phyloP scores from a whole-genome alignment of 352 stramenopile species.

The Phytophthora syringae region DNA sequence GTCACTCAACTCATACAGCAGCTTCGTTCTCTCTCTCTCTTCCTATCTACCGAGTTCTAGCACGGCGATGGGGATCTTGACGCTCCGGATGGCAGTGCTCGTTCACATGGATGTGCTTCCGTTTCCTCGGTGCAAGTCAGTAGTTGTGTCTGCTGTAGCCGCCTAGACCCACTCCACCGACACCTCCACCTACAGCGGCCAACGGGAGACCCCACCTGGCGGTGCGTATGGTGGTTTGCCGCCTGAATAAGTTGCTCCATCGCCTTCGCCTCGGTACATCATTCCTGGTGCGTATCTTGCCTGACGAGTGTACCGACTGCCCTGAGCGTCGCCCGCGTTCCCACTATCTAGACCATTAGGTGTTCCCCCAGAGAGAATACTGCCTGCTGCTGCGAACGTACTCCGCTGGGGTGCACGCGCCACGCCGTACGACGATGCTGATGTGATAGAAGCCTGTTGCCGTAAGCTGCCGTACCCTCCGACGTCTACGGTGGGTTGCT shows the following conservation, averaged over 20 bases:
- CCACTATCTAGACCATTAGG: conserved; percentile 63
- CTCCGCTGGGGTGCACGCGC: conserved; percentile 66
- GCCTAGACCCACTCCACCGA: conserved; percentile 43
- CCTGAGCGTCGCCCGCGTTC: conserved; percentile 50
- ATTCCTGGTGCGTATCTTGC: conserved; percentile 80
- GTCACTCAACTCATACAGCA: conserved; percentile 5
- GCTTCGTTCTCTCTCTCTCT: background rate
- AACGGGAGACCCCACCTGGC: conserved; percentile 35
- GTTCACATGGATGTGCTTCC: conserved; percentile 34
- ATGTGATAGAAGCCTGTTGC: conserved; percentile 28
- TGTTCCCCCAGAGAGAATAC: conserved; percentile 67
- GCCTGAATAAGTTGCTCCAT: conserved; percentile 63
- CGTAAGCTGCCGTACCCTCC: conserved; percentile 50
- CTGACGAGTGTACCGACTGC: conserved; percentile 82
- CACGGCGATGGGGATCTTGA: background rate
- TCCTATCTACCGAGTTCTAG: conserved; percentile 26
- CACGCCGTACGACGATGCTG: conserved; percentile 42
- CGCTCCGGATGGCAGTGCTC: conserved; percentile 8
- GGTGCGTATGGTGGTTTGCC: conserved; percentile 59
- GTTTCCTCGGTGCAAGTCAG: conserved; percentile 37
- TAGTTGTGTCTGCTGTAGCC: conserved; percentile 86
- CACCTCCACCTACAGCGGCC: conserved; percentile 53
- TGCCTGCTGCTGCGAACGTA: conserved; percentile 71
- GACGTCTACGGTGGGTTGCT: conserved; percentile 53
- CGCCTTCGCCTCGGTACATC: conserved; percentile 54